Percentiles rank a stretch among this genome's conserved stretches.
Evolutionary conservation across 176 grass and related monocot genomes (phyloP).

Genomic region (Thinopyrum elongatum): DNA sequence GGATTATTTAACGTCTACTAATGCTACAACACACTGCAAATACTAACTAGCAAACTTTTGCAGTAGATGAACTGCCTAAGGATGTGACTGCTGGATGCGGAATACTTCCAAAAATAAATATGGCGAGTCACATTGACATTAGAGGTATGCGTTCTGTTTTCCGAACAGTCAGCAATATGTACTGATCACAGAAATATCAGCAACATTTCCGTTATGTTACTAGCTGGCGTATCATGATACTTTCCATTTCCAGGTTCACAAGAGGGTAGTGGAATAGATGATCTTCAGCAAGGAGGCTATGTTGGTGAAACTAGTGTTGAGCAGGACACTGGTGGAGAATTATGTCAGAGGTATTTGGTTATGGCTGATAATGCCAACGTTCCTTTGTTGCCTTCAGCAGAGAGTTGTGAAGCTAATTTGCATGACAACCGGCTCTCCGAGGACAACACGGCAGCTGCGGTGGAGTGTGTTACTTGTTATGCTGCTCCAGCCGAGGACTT

Average conservation of each 20-base stretch:
- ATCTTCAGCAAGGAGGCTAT: not conserved
- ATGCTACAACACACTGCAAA: not conserved
- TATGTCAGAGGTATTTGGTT: not conserved
- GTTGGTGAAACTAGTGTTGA: not conserved
- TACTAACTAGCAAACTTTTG: not conserved
- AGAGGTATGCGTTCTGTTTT: not conserved
- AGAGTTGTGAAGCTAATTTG: not conserved
- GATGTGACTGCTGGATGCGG: not conserved
- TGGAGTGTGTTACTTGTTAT: not conserved
- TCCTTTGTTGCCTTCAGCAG: not conserved
- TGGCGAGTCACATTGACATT: not conserved
- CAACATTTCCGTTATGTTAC: not conserved
- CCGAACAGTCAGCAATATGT: not conserved
- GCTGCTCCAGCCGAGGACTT: not conserved
- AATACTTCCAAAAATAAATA: conserved; percentile 3
- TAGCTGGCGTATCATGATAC: not conserved
- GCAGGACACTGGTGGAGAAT: not conserved
- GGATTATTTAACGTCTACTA: not conserved
- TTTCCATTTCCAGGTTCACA: conserved; percentile 21
- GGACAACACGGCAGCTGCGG: not conserved
- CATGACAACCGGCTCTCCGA: not conserved
- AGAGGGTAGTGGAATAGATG: not conserved
- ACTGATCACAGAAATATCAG: not conserved
- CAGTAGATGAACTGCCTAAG: not conserved
- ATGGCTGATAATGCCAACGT: not conserved